These are phyloP conservation scores for Lactarius quietus DNA, from an alignment of 768 basidiomycete species.

Conservation along the genomic window DNA sequence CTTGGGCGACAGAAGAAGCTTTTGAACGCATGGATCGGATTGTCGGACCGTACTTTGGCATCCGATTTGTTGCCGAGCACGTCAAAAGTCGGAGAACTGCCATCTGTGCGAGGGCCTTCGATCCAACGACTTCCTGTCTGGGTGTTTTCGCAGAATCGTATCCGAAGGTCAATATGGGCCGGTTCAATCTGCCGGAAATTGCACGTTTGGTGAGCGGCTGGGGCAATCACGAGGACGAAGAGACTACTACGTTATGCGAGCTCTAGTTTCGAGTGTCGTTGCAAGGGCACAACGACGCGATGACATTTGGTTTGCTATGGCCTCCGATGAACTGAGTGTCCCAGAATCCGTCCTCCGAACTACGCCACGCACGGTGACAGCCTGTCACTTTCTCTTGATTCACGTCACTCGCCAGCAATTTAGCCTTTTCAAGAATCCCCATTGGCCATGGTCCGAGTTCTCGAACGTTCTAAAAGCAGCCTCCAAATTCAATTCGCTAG, in stretches of 20 bases:
- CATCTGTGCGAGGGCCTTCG: neutral
- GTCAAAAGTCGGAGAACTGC: neutral
- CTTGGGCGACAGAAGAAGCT: neutral
- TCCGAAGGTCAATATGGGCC: neutral
- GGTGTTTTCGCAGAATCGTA: neutral
- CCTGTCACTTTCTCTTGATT: neutral
- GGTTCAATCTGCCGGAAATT: neutral
- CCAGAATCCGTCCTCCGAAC: neutral
- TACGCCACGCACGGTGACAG: neutral
- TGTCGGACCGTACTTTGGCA: neutral
- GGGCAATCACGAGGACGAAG: neutral
- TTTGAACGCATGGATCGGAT: neutral
- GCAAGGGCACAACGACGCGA: neutral
- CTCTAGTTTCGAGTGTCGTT: neutral
- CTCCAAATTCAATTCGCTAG: neutral
- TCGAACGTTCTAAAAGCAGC: neutral
- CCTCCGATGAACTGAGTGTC: neutral
- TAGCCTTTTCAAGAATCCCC: neutral
- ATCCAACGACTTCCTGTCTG: neutral
- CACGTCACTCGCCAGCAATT: neutral
- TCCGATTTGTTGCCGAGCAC: neutral
- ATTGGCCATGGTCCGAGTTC: neutral
- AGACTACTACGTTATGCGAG: neutral
- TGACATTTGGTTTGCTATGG: neutral
- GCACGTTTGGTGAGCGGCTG: neutral